Evolutionary conservation across 2,329 filamentous ascomycete genomes (phyloP).

Genomic region (Scedosporium boydii): DNA sequence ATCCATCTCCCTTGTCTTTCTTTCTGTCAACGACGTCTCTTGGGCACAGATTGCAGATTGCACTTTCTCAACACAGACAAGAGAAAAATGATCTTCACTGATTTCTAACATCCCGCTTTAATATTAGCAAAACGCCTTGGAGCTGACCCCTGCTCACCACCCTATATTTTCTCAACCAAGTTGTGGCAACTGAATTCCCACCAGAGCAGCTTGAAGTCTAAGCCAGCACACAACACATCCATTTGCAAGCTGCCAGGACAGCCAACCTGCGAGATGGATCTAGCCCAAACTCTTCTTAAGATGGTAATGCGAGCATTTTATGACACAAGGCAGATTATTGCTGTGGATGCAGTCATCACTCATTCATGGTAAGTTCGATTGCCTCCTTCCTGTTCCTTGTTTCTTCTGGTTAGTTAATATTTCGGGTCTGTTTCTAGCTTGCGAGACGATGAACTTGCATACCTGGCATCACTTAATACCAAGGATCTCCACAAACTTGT

Average conservation of each 20-base stretch:
- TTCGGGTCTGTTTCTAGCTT: constrained; percentile 67
- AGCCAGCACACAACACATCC: not conserved
- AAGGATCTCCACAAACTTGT: constrained; percentile 90
- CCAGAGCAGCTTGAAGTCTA: no score
- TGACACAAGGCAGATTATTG: constrained; percentile 71
- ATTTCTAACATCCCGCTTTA: no score
- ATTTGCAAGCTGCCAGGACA: not conserved
- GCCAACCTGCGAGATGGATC: constrained; percentile 30
- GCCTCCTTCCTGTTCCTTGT: constrained; percentile 17
- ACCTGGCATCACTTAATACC: constrained; percentile 78
- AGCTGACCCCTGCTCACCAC: no score
- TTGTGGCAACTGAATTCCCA: no score
- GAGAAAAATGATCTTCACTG: no score
- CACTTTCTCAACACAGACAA: no score
- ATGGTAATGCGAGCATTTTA: constrained; percentile 83
- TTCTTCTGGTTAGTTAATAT: constrained; percentile 52
- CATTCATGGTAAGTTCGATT: constrained; percentile 58
- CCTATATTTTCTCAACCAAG: no score
- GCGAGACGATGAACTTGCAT: constrained; percentile 78
- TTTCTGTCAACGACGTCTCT: no score
- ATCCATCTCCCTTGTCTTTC: no score
- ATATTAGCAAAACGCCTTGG: no score
- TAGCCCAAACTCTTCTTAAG: constrained; percentile 69
- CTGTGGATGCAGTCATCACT: constrained; percentile 77
- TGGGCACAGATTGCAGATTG: no score